Evolutionary conservation across 139 green algal genomes (phyloP).

Genomic region (Chlamydomonas schloesseri): DNA sequence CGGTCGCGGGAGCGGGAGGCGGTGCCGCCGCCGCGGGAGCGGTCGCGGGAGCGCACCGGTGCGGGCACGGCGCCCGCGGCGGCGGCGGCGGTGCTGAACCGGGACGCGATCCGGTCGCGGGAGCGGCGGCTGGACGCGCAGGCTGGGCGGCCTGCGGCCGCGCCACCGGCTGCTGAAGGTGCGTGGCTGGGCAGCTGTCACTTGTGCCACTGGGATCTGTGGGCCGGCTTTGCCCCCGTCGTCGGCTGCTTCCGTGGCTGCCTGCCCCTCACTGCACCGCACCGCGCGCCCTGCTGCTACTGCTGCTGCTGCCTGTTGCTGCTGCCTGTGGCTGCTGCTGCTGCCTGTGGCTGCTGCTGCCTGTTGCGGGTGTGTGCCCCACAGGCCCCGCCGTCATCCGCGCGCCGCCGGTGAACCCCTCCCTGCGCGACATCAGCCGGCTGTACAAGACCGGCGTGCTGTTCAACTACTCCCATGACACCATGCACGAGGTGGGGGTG

Average conservation of each 20-base stretch:
- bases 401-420: conserved; percentile 23
- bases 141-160: not conserved
- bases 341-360: not conserved
- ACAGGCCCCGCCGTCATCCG: conserved; percentile 32
- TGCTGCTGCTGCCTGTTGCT: no score
- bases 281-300: no score
- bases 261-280: no score
- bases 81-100: not conserved
- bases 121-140: conserved; percentile 29
- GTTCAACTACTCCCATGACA: conserved; percentile 50
- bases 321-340: no score
- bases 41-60: not conserved
- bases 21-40: not conserved
- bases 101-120: conserved; percentile 20
- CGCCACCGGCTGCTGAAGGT: conserved; percentile 15
- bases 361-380: not conserved
- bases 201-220: no score
- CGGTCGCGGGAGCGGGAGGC: conserved; percentile 3
- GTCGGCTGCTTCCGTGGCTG: no score
- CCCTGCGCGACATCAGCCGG: conserved; percentile 8
- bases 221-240: no score
- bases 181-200: no score
- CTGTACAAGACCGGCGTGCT: conserved; percentile 19
- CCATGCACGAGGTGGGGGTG: conserved; percentile 40
- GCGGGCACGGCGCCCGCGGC: not conserved